Base-by-base conservation (phyloP, 257 asterid species). In the Salvia hispanica region DNA sequence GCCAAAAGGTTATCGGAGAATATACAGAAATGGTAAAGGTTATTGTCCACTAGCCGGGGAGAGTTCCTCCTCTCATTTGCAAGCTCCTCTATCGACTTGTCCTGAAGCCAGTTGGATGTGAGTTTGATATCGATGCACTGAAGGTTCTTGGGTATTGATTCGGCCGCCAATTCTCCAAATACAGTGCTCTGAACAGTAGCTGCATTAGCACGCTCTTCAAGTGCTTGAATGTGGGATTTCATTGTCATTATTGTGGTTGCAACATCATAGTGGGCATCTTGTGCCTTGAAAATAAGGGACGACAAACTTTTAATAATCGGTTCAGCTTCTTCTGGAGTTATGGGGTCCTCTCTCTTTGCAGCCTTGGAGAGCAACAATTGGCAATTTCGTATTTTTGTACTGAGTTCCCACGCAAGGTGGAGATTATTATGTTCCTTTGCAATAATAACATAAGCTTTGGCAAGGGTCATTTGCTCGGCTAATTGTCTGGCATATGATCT, bases 401-500 rank as follows among this genome's bases (percentile, higher is more conserved):
- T 88, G 25, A 91, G 89, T 81, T 86, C 85, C 92, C 96, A 83
- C 3, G 97, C 97, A 71, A 91, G 96, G 73, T 82, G 89, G 79
- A 91, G 95, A 74, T 88, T 83, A 54, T 81, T 82, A 57, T 86
- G 95, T 79, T 88, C 95, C 75, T 91, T 88, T 72, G 96, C 95
- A 45, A 91, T 88, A 34, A 91, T 79, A 54, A 86, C 83, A 39
- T 91, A 91, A 36, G 97, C 96, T 84, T 91, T 91, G 72, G 97
- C 96, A 53, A 91, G 92, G 66, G 86, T 86, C 86, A 89, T 84
- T 73, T 91, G 96, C 82, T 91, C 92, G 6, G 90, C 81, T 79
- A 91, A 75, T 79, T 91, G 97, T 60, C 97, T 76, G 74, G 95
- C 95, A 62, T 83, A 84, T 76, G 97, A 91, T 68, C 72, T 78